Conservation (phyloP, 2,329 filamentous ascomycete genomes). For the Bipolaris victoriae region DNA sequence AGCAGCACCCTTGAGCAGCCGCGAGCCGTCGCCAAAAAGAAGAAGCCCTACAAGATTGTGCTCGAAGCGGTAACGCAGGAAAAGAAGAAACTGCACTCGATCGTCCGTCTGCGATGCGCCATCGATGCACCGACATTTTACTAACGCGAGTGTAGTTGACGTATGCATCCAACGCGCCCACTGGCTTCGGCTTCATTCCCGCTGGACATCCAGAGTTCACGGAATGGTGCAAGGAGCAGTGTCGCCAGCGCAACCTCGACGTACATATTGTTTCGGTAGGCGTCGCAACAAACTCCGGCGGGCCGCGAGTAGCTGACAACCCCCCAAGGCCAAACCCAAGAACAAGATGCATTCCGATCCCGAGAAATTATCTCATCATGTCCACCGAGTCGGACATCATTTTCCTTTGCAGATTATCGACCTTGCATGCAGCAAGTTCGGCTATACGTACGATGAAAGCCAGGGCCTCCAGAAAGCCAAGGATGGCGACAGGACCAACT, state of each 20-base stretch:
- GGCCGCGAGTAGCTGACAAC: constrained; percentile 15
- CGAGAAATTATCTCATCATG: constrained; percentile 64
- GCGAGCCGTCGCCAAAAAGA: constrained; percentile 37
- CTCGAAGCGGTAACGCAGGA: constrained; percentile 64
- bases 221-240: constrained; percentile 63
- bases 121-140: constrained; percentile 16
- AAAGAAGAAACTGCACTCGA: constrained; percentile 64
- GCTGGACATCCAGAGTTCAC: constrained; percentile 66
- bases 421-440: constrained; percentile 61
- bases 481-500: constrained; percentile 29
- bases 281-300: constrained; percentile 17
- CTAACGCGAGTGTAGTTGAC: constrained; percentile 57
- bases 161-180: constrained; percentile 61
- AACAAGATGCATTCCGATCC: constrained; percentile 58
- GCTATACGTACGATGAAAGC: constrained; percentile 33
- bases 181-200: constrained; percentile 67
- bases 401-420: constrained; percentile 66
- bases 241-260: constrained; percentile 59
- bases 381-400: constrained; percentile 67
- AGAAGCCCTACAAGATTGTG: constrained; percentile 63
- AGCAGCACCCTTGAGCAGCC: constrained; percentile 29
- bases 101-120: constrained; percentile 45
- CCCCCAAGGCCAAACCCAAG: constrained; percentile 48
- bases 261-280: constrained; percentile 67
- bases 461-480: constrained; percentile 31